A percentile compares a stretch with the other conserved stretches of the same genome.
Evolutionary conservation across 139 green algal genomes (phyloP).

Genomic region (Chlorella sorokiniana): DNA sequence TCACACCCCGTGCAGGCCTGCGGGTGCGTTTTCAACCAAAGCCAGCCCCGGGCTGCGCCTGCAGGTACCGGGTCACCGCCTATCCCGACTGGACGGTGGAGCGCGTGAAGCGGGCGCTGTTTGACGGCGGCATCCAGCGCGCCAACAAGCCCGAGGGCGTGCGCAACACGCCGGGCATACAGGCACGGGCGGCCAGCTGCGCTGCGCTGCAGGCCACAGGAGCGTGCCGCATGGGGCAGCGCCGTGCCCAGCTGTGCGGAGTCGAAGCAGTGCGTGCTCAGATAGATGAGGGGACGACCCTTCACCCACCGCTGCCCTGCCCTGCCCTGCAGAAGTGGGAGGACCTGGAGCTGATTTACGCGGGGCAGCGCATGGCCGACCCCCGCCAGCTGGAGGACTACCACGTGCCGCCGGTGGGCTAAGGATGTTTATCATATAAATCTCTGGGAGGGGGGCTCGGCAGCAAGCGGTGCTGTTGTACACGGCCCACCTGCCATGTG

Average conservation of each 20-base stretch:
- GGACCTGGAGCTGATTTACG: slow-evolving; percentile 87
- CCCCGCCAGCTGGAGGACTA: slow-evolving; percentile 72
- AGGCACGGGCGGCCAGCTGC: not conserved
- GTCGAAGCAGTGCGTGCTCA: no score
- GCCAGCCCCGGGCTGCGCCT: not conserved
- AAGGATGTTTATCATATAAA: no score
- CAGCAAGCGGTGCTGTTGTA: not conserved
- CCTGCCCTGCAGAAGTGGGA: slow-evolving; percentile 51
- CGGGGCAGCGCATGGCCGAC: slow-evolving; percentile 79
- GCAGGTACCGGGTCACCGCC: slow-evolving; percentile 82
- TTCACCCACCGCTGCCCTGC: not conserved
- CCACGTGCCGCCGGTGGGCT: slow-evolving; percentile 83
- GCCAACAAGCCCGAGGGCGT: slow-evolving; percentile 79
- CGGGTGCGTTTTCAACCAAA: not conserved
- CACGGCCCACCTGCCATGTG: not conserved
- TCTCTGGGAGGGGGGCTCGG: not conserved
- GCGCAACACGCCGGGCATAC: slow-evolving; percentile 78
- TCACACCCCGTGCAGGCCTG: not conserved
- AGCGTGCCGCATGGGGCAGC: no score
- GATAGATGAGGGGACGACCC: no score
- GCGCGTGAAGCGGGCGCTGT: slow-evolving; percentile 86
- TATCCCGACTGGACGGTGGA: slow-evolving; percentile 77
- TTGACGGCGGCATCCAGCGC: slow-evolving; percentile 79
- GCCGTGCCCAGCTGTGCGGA: no score
- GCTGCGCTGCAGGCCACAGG: not conserved